Base-by-base conservation (phyloP, 1,284 basidiomycete species). In the Puccinia coronata region DNA sequence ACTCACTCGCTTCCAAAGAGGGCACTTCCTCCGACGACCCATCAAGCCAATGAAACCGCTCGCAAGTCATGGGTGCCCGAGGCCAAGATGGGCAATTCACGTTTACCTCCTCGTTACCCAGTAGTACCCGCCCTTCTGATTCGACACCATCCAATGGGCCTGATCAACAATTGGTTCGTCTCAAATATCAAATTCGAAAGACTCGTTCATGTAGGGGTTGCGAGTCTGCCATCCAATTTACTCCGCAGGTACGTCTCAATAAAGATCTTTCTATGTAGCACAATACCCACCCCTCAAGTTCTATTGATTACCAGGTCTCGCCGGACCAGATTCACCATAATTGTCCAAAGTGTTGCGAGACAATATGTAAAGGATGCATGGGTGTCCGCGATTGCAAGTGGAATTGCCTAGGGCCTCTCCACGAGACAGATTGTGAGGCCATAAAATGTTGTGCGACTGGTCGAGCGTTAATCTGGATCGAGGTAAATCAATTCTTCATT, bases 401-500 rank as follows among this genome's bases (percentile, higher is more conserved):
- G 75, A 36, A 69, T 23, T 78, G 75, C 51, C 34, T n/a, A 5
- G 75, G 61, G 5, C 75, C 75, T 9, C 69, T 78, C 23, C 34
- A 51, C 51, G 75, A 49, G 39, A n/a, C 65, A 28, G 47, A 34
- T 16, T 78, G 75, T 41, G 25, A n/a, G 1, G 41, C 75, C 18
- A 78, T 67, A 23, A 69, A 78, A 65, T 78, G 75, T 41, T 78
- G 75, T 39, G 41, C 61, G n/a, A 39, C 49, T 16, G 75, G 75
- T 67, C 59, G 75, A 49, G 63, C 63, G 55, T 20, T 36, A 34
- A 78, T 78, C 25, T 67, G 41, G 75, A 34, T 67, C 28, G 75
- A 78, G 75, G 75, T 78, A 78, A 69, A 69, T 1, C 18, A 65
- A 4, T 12, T 59, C 36, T 74, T n/a, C 34, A 12, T 36, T 39